Conservation (phyloP, 768 basidiomycete genomes). For the Mycena amicta region DNA sequence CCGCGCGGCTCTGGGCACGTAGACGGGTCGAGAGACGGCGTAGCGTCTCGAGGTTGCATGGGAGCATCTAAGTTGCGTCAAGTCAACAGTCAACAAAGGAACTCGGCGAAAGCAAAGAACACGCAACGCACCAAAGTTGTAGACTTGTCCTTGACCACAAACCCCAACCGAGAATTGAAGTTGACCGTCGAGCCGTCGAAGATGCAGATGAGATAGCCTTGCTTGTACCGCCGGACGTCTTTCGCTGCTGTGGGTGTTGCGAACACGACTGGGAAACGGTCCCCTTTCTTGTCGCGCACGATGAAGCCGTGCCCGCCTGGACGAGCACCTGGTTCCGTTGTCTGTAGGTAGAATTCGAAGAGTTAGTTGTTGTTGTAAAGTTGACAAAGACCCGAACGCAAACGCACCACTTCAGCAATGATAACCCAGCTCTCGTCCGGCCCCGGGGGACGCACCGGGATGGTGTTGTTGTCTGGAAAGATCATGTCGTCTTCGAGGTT, state of each 20-base stretch:
- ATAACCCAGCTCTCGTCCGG: constrained; percentile 17
- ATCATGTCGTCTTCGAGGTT: constrained; percentile 7
- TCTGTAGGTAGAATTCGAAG: not conserved
- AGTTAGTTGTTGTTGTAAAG: not conserved
- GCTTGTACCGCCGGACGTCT: constrained; percentile 4
- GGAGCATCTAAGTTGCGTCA: constrained; percentile 11
- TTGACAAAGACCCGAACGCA: not conserved
- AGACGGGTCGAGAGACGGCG: constrained; percentile 3
- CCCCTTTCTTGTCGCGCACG: constrained; percentile 7
- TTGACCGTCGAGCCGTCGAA: not conserved
- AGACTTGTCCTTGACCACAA: constrained; percentile 4
- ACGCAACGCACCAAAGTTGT: not conserved
- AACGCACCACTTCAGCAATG: constrained; percentile 9
- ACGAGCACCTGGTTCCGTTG: constrained; percentile 1
- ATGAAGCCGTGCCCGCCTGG: not conserved
- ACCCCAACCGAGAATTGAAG: constrained; percentile 4
- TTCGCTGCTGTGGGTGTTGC: not conserved
- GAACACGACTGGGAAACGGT: constrained; percentile 11
- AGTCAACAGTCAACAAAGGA: not conserved
- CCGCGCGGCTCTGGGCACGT: constrained; percentile 5
- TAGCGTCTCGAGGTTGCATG: constrained; percentile 5
- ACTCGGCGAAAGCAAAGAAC: not conserved
- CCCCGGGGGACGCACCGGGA: constrained; percentile 6
- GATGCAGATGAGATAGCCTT: constrained; percentile 5
- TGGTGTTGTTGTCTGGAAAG: constrained; percentile 10